phyloP scores from a whole-genome alignment of 495 filamentous ascomycete species.

The Amorphotheca resinae region DNA sequence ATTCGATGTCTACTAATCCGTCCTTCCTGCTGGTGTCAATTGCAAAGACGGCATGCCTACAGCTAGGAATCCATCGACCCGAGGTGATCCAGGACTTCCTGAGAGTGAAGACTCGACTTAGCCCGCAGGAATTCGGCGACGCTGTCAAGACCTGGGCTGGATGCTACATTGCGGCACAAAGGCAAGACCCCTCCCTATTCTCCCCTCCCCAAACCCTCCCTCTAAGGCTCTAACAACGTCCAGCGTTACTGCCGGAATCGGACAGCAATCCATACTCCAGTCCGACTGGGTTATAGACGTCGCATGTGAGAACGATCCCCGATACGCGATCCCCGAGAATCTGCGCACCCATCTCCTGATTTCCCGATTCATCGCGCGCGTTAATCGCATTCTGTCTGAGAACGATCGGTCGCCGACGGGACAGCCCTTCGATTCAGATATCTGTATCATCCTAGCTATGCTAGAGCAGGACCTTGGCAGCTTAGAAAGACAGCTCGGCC shows the following conservation, averaged over 20 bases:
- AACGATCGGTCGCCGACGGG: background rate
- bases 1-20: conserved; percentile 29
- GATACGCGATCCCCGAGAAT: background rate
- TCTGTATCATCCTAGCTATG: background rate
- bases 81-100: conserved; percentile 36
- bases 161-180: conserved; percentile 1
- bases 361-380: background rate
- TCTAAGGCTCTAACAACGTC: background rate
- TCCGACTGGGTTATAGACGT: background rate
- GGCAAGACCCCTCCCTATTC: background rate
- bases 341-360: background rate
- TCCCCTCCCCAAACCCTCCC: background rate
- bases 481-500: background rate
- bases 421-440: background rate
- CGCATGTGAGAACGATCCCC: background rate
- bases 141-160: conserved; percentile 4
- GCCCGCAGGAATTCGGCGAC: background rate
- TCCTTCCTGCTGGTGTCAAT: conserved; percentile 31
- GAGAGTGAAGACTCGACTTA: background rate
- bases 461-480: background rate
- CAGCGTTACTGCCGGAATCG: background rate
- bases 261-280: background rate
- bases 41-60: conserved; percentile 35
- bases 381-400: background rate
- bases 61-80: conserved; percentile 36